phyloP scores from a whole-genome alignment of 495 filamentous ascomycete genomes.

The Aspergillus olivimuriae region DNA sequence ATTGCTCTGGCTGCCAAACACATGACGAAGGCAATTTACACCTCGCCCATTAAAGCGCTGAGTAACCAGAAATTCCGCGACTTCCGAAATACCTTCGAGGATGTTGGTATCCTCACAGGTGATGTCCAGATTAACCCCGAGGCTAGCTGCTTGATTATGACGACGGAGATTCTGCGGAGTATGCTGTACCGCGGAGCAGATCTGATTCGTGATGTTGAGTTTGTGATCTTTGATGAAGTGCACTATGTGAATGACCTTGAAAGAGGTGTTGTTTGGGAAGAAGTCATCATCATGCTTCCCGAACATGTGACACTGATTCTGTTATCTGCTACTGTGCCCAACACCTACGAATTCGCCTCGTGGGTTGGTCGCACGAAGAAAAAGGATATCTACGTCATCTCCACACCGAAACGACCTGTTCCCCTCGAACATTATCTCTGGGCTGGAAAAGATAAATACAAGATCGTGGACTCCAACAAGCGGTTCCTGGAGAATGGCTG shows the following conservation, averaged over 20 bases:
- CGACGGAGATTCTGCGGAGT: slow-evolving; percentile 93
- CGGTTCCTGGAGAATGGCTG: slow-evolving; percentile 82
- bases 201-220: slow-evolving; percentile 94
- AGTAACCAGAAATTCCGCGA: slow-evolving; percentile 99
- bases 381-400: slow-evolving; percentile 98
- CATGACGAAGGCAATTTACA: slow-evolving; percentile 99
- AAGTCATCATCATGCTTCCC: slow-evolving; percentile 99
- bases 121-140: slow-evolving; percentile 98
- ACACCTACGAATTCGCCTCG: slow-evolving; percentile 94
- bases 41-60: slow-evolving; percentile 95
- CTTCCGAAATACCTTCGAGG: slow-evolving; percentile 81
- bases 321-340: slow-evolving; percentile 93
- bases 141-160: slow-evolving; percentile 98
- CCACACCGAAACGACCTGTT: slow-evolving; percentile 89
- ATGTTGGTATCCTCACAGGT: slow-evolving; percentile 93
- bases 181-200: slow-evolving; percentile 98
- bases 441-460: slow-evolving; percentile 85
- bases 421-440: slow-evolving; percentile 95
- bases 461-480: slow-evolving; percentile 91
- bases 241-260: slow-evolving; percentile 99
- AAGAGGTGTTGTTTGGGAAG: slow-evolving; percentile 97
- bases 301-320: slow-evolving; percentile 94
- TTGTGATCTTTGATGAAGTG: slow-evolving; percentile 98
- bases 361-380: slow-evolving; percentile 98
- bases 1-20: slow-evolving; percentile 93